Conservation (phyloP, 768 basidiomycete species). For the Suillus paluster region DNA sequence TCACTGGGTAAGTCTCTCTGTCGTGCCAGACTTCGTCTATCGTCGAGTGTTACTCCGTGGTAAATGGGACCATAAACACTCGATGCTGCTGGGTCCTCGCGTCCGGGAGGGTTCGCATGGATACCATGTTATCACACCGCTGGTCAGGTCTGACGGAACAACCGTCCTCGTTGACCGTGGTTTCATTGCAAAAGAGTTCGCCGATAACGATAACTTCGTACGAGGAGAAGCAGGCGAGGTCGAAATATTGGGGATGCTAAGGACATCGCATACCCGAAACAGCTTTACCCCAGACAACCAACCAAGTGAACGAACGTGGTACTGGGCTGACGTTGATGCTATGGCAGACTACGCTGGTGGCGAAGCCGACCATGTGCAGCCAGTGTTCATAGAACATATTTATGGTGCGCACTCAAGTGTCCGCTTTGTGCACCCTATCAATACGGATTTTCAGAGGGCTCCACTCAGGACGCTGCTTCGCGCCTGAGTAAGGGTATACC, state of each 20-base stretch:
- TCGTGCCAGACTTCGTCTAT: constrained; percentile 87
- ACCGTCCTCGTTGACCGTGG: constrained; percentile 93
- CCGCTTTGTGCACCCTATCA: constrained; percentile 2
- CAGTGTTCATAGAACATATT: constrained; percentile 89
- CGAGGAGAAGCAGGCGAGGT: constrained; percentile 58
- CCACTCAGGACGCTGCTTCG: constrained; percentile 71
- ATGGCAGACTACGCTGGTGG: constrained; percentile 85
- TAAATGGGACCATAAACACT: constrained; percentile 74
- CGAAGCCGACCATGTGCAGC: constrained; percentile 71
- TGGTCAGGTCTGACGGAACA: constrained; percentile 77
- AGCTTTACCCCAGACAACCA: constrained; percentile 89
- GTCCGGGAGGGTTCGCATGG: constrained; percentile 90
- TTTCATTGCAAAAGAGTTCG: constrained; percentile 71
- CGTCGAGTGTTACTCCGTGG: constrained; percentile 84
- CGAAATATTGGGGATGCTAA: constrained; percentile 84
- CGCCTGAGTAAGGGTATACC: constrained; percentile 75
- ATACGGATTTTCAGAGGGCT: constrained; percentile 64
- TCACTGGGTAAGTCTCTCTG: constrained; percentile 54
- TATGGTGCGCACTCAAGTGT: constrained; percentile 62
- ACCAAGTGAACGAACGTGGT: constrained; percentile 82
- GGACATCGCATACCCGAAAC: constrained; percentile 75
- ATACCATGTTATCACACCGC: constrained; percentile 85
- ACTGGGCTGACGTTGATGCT: constrained; percentile 83
- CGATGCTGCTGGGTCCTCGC: constrained; percentile 83
- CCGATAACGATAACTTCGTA: constrained; percentile 34